Base-by-base conservation (phyloP, 2,329 filamentous ascomycete species). In the Chrysoporthe austroafricana region DNA sequence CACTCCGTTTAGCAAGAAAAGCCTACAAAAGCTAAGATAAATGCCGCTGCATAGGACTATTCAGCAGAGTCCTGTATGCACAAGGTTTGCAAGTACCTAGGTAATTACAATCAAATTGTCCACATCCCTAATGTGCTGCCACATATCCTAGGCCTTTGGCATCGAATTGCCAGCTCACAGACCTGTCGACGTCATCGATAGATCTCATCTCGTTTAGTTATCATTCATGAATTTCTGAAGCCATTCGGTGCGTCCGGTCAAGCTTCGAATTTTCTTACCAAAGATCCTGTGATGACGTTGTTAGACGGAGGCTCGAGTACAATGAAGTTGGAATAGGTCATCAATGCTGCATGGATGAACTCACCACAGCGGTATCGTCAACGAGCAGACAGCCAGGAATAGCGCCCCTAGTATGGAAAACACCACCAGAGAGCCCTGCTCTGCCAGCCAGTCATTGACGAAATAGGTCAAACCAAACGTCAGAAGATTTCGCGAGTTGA, bases 401-500 rank as follows among this genome's bases (percentile, higher is more conserved):
- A 79, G 74, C 13, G 71, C 70, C 2, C 79, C 79, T 0, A 81
- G 74, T n/a, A 80, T 76, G 60, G 73, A 76, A 67, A 80, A 81
- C 0, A 80, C 78, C 14, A 73, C 70, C 14, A 80, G 71, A 0
- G 77, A 72, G 0, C 79, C 79, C 57, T 79, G 76, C 56, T 70
- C 74, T 7, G 70, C 74, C 2, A 80, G 70, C 79, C 79, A 81
- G 69, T 76, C 74, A 64, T 80, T 80, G 69, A 80, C 78, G 69
- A 80, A 80, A 62, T 80, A 82, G 1, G 81, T 83, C 60, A 83
- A 69, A 1, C 80, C 81, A 68, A 84, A 84, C 0, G 81, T 83
- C 14, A 84, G 69, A 42, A 84, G 69, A 66, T 84, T 83, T 63
- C 82, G 77, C 5, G 82, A 79, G 67, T 84, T 85, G 73, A 85